Base-by-base conservation (phyloP, 2,329 filamentous ascomycete species). In the Pseudonectria buxi region DNA sequence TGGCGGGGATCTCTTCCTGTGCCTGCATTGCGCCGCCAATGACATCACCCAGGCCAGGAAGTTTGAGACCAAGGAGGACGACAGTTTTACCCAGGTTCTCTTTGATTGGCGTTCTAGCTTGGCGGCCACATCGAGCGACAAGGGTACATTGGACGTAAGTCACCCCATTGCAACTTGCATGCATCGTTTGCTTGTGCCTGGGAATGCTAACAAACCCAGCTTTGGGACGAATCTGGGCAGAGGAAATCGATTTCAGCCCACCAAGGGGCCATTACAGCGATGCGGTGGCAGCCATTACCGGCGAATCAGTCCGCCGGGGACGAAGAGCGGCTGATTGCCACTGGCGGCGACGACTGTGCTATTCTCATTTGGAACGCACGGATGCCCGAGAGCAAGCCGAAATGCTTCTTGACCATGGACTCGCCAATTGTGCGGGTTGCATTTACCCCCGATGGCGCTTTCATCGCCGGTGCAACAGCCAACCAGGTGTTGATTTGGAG, bases 401-500 rank as follows among this genome's bases (percentile, higher is more conserved):
- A 72, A 41, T 74, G 69, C 42, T 76, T 73, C 36, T 70, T 81
- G 61, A 79, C 72, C 0, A 79, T 81, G 71, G 68, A 70, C 16
- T 63, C 65, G 2, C 68, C 74, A 7, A 72, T 81, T 29, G 69
- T 78, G 27, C 70, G 71, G 15, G 62, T 81, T 3, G 67, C 77
- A 1, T 81, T 81, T 41, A 79, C 76, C 1, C 77, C 78, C 0
- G 76, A 81, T 40, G 78, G 78, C 2, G 69, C 69, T 14, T 79
- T 78, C 45, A 70, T 82, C 33, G 78, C 78, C 1, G 76, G 74
- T 4, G 77, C 75, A 5, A 80, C 76, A 1, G 67, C 67, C 14
- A 69, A 71, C 24, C 68, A 67, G 37, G 73, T 81, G 11, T 58
- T 80, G 26, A 78, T 82, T 30, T 82, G 78, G 76, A 81, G 79